A percentile compares a stretch with the other conserved stretches of the same genome.
These are phyloP conservation scores for Asterochloris erici DNA, from an alignment of 139 green algal species.

Conservation along the genomic window DNA sequence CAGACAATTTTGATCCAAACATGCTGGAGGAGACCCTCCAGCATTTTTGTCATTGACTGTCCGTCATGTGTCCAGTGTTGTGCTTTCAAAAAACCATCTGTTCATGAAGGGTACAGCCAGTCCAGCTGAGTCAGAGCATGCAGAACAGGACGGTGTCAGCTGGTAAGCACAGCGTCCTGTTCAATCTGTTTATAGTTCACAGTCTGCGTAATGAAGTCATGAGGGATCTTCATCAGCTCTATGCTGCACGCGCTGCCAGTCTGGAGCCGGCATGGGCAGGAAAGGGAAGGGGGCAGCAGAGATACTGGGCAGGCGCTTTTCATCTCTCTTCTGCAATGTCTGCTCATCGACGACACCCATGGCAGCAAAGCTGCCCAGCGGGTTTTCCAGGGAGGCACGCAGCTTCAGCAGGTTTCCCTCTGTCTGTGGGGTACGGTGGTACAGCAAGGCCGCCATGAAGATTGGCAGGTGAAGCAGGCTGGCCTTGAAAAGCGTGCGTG, in stretches of 20 bases:
- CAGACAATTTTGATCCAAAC: slow-evolving; percentile 82
- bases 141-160: too few species aligned
- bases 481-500: slow-evolving; percentile 80
- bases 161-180: too few species aligned
- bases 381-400: slow-evolving; percentile 1
- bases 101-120: too few species aligned
- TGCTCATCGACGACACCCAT: background rate
- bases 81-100: too few species aligned
- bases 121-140: too few species aligned
- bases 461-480: slow-evolving; percentile 90
- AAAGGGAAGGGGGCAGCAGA: slow-evolving; percentile 7
- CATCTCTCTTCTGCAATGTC: background rate
- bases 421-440: slow-evolving; percentile 74
- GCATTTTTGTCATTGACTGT: background rate
- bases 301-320: background rate
- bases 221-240: too few species aligned
- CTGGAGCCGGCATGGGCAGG: slow-evolving; percentile 1
- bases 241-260: too few species aligned
- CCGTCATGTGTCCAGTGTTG: too few species aligned
- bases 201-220: too few species aligned
- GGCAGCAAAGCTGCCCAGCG: slow-evolving; percentile 1
- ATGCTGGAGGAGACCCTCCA: slow-evolving; percentile 83
- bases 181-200: too few species aligned
- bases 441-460: slow-evolving; percentile 76
- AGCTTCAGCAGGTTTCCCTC: background rate